A percentile compares a stretch with the other conserved stretches of the same genome.
These are phyloP conservation scores for Lactifluus pinguis DNA, from an alignment of 768 basidiomycete species.

Conservation along the genomic window DNA sequence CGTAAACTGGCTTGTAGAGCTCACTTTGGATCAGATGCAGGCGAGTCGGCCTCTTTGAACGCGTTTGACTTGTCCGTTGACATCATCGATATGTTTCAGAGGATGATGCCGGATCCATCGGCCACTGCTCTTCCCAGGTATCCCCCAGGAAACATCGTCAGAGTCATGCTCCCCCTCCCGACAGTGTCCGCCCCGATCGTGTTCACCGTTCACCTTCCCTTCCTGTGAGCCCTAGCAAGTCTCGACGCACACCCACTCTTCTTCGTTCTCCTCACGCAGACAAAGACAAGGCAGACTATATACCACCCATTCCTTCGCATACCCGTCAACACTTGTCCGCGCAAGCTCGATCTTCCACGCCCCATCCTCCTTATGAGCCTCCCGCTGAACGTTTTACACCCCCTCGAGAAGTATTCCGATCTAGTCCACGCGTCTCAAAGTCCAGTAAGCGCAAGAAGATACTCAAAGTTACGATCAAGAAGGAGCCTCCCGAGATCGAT, in stretches of 20 bases:
- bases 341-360: conserved; percentile 41
- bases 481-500: conserved; percentile 57
- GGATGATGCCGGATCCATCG: neutral
- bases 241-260: conserved; percentile 24
- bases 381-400: conserved; percentile 63
- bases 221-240: conserved; percentile 19
- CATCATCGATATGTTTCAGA: neutral
- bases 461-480: conserved; percentile 37
- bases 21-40: neutral
- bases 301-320: conserved; percentile 29
- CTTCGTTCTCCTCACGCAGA: conserved; percentile 35
- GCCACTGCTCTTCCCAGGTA: neutral
- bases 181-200: conserved; percentile 24
- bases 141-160: conserved; percentile 14
- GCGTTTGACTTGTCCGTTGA: neutral
- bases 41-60: neutral
- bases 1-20: conserved; percentile 35
- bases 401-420: conserved; percentile 50
- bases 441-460: conserved; percentile 32
- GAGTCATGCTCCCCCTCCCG: conserved; percentile 19
- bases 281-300: conserved; percentile 44
- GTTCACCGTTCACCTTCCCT: conserved; percentile 12
- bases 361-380: conserved; percentile 52
- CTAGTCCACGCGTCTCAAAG: conserved; percentile 27
- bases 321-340: conserved; percentile 20